A percentile compares a stretch with the other conserved stretches of the same genome.
phyloP scores from a whole-genome alignment of 352 stramenopile species.

The Globisporangium lucens region DNA sequence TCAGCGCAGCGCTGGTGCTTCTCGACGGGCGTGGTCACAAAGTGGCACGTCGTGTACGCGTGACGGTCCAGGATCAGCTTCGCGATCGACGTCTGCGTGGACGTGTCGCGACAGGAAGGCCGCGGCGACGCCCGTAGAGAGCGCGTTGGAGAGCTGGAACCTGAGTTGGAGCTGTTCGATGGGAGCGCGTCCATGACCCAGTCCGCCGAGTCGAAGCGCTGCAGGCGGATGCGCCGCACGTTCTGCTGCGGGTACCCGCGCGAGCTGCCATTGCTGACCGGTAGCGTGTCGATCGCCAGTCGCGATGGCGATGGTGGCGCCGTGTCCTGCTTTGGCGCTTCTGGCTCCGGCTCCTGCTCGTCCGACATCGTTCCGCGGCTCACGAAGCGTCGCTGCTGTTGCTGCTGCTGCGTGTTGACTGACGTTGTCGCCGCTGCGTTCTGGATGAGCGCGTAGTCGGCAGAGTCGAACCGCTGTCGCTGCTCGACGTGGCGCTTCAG shows the following conservation, averaged over 20 bases:
- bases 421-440: constrained; percentile 1
- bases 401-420: not conserved
- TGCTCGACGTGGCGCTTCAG: constrained; percentile 48
- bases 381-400: not conserved
- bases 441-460: constrained; percentile 58
- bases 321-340: constrained; percentile 1
- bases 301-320: not conserved
- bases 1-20: constrained; percentile 17
- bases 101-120: not conserved
- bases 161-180: not conserved
- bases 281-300: not conserved
- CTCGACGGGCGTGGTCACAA: constrained; percentile 34
- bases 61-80: constrained; percentile 64
- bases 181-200: constrained; percentile 41
- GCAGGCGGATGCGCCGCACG: constrained; percentile 49
- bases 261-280: not conserved
- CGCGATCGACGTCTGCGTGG: constrained; percentile 26
- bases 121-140: constrained; percentile 8
- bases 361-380: not conserved
- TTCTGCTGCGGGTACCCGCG: constrained; percentile 28
- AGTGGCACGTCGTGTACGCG: constrained; percentile 44
- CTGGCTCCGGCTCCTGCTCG: constrained; percentile 16
- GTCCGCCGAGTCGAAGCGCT: constrained; percentile 76
- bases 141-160: not conserved
- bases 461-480: constrained; percentile 75